Base-by-base conservation (phyloP, 257 asterid genomes). In the Knoxia roxburghii region DNA sequence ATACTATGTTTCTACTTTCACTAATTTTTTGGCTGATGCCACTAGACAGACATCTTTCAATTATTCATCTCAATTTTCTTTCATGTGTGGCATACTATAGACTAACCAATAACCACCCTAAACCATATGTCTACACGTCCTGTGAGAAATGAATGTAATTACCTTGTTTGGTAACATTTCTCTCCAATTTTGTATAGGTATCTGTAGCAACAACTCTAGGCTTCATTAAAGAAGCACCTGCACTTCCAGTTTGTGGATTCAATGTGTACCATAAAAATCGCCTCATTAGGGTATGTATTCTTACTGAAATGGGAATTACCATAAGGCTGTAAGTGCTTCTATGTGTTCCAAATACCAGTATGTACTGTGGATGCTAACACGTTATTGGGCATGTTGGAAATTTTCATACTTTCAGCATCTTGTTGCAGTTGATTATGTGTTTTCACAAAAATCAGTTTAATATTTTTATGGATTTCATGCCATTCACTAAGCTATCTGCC, bases 241-340 rank as follows among this genome's bases (percentile, higher is more conserved):
- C 72, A 37, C 80, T 89, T 60, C 49, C 57, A 65, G 75, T 91
- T 60, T 74, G 77, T 77, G 98, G 98, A 68, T 92, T 83, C 81
- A 92, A 92, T 71, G 74, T 92, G 41, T 92, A 92, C 89, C 96
- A 92, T 70, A 92, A 88, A 83, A 88, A 86, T 73, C 97, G 98
- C 69, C 97, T 92, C 57, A 92, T 92, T 79, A 82, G 91, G 95
- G 97, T 89, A 87, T 39, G 71, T 26, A 41, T 51, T 61, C 49
- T 67, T 51, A 51, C 49, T 43, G 49, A 43, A 58, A 21, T 26
- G 39, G 35, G 43, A 21, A 70, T 14, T 5, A 4, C 39, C 64
- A 51, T 65, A 54, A 26, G 26, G n/a, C 74, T 68, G 49, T 51
- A 46, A 37, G 29, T 65, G 12, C 18, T 70, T 57, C 75, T 64